Conservation (phyloP, 208 protist species). For the Wallacemonas sp. region DNA sequence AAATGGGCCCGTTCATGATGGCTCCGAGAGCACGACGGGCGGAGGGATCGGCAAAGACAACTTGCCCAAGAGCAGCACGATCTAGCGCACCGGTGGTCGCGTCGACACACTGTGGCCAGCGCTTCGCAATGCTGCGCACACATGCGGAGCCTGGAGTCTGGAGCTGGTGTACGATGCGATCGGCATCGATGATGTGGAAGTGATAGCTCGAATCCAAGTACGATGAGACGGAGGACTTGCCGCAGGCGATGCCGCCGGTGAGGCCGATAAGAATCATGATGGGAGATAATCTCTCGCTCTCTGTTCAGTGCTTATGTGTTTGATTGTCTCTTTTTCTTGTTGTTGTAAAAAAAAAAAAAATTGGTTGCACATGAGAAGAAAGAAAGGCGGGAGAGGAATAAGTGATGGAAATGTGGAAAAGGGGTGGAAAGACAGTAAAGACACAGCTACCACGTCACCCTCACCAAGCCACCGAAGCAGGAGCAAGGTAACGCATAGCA, state of each 20-base stretch:
- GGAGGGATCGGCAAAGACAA: conserved; percentile 73
- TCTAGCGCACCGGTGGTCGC: conserved; percentile 61
- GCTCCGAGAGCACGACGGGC: conserved; percentile 53
- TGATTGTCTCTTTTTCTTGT: no score
- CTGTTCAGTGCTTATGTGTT: no score
- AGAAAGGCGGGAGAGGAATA: no score
- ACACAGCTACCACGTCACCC: no score
- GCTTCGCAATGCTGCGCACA: conserved; percentile 54
- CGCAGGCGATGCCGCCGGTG: conserved; percentile 92
- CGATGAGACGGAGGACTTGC: conserved; percentile 85
- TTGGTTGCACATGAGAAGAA: no score
- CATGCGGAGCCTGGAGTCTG: conserved; percentile 64
- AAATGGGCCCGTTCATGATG: conserved; percentile 87
- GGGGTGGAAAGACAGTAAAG: no score
- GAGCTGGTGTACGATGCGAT: conserved; percentile 75
- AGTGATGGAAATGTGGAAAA: no score
- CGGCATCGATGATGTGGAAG: conserved; percentile 80
- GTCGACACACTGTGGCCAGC: conserved; percentile 74
- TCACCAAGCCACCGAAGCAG: no score
- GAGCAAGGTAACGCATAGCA: no score
- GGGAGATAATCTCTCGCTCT: no score
- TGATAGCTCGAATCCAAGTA: conserved; percentile 49
- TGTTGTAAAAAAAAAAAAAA: no score
- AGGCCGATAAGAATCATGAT: conserved; percentile 88
- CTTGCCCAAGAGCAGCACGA: conserved; percentile 54